These are phyloP conservation scores for Stygiomarasmius scandens DNA, from an alignment of 1,284 basidiomycete species.

Conservation along the genomic window DNA sequence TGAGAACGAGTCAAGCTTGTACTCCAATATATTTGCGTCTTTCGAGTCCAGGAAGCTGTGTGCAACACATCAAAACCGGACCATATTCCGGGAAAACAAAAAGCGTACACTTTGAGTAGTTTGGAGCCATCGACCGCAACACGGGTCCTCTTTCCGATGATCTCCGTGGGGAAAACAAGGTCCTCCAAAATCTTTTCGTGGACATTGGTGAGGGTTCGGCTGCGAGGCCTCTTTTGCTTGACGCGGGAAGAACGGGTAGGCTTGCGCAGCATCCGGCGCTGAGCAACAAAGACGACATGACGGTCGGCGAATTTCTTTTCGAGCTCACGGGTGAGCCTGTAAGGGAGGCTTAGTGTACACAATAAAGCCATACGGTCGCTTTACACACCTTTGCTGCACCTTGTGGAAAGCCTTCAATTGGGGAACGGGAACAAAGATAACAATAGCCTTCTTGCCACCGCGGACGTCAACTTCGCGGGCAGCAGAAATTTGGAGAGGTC, in stretches of 20 bases:
- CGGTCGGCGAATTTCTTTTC: constrained; percentile 99
- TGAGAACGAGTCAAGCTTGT: constrained; percentile 98
- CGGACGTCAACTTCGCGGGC: constrained; percentile 99
- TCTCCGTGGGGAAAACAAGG: constrained; percentile 98
- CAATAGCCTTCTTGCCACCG: constrained; percentile 99
- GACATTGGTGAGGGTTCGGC: constrained; percentile 95
- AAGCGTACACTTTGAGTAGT: constrained; percentile 90
- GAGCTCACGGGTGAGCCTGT: constrained; percentile 95
- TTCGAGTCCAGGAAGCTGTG: constrained; percentile 95
- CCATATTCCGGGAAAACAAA: constrained; percentile 10
- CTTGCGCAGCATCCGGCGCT: constrained; percentile 98
- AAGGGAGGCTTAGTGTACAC: constrained; percentile 4
- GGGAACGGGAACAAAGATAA: constrained; percentile 97
- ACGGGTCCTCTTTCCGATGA: constrained; percentile 97
- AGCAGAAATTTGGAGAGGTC: constrained; percentile 95
- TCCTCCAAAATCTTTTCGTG: constrained; percentile 99
- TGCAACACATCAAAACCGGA: constrained; percentile 14
- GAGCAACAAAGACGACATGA: constrained; percentile 98
- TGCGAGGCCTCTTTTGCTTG: constrained; percentile 96
- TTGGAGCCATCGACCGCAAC: constrained; percentile 90
- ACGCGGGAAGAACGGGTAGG: constrained; percentile 92
- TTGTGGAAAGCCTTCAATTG: constrained; percentile 99
- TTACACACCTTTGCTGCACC: constrained; percentile 90
- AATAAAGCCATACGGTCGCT: neutral
- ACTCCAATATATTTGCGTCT: constrained; percentile 97